Base-by-base conservation (phyloP, 257 asterid genomes). In the Plantago ovata region DNA sequence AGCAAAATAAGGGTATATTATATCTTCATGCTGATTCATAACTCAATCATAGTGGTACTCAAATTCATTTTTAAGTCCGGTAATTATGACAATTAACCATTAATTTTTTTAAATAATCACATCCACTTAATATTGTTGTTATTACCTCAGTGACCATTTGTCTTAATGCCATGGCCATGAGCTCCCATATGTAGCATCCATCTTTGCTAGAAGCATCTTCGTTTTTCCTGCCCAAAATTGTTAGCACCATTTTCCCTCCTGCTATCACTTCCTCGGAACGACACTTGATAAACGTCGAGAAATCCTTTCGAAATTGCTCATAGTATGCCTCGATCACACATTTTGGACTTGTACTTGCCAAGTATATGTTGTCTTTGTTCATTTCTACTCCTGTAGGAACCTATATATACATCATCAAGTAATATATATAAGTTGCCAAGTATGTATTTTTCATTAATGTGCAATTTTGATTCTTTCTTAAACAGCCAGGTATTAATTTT, bases 141-240 rank as follows among this genome's bases (percentile, higher is more conserved):
- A 16, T 44, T 69, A 84, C 94, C 94, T 86, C 73, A 0, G 52
- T 46, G 14, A 81, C 83, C 74, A 81, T 48, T n/a, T 76, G 73
- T 62, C 65, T 65, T 42, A 84, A 84, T 0, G 80, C 77, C 48
- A 43, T 28, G 28, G 84, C 82, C 62, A 86, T 23, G 24, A 77
- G 86, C 65, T 86, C 84, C 87, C 87, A 86, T 22, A 79, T 78
- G 16, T 79, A 73, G 70, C 87, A 71, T 38, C 85, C 54, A 13
- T 84, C 94, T 58, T 77, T 81, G 70, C 77, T 76, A 6, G 61
- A 45, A 13, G 79, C 79, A 44, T 67, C 76, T n/a, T 78, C 75
- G 38, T 65, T 71, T 66, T 69, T 72, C 66, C 94, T 75, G 6
- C 94, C 96, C 20, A 84, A 33, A 47, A 87, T 46, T 5, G 92